A percentile compares a stretch with the other conserved stretches of the same genome.
Conservation (phyloP, 2,329 filamentous ascomycete species). For the Chalaropsis ovoidea region DNA sequence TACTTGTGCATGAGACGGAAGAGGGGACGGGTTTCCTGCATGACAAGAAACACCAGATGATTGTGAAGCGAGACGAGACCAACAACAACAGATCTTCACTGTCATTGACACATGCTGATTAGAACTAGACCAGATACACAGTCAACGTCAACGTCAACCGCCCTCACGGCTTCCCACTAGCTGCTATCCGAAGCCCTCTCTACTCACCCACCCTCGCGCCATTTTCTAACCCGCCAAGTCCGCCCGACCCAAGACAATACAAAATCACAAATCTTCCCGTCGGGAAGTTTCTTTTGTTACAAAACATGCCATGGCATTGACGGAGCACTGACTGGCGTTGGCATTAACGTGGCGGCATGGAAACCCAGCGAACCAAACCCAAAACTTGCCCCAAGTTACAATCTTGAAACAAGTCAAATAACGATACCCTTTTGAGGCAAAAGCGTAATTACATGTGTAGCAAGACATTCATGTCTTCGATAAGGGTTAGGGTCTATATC, state of each 20-base stretch:
- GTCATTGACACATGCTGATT: background rate
- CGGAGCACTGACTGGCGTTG: background rate
- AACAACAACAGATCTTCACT: background rate
- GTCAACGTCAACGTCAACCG: too few species aligned
- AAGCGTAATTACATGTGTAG: conserved; percentile 1
- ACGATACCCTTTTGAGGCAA: background rate
- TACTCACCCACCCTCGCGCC: background rate
- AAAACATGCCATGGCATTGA: background rate
- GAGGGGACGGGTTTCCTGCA: background rate
- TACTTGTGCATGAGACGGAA: background rate
- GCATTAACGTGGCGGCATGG: conserved; percentile 7
- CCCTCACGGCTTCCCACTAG: background rate
- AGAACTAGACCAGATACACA: background rate
- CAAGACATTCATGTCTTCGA: background rate
- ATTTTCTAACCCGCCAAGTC: background rate
- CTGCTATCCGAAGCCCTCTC: background rate
- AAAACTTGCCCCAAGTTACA: conserved; percentile 2
- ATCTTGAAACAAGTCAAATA: conserved; percentile 11
- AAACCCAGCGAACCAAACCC: background rate
- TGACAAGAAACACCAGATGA: conserved; percentile 3
- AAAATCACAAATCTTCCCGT: background rate
- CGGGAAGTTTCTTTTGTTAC: conserved; percentile 10
- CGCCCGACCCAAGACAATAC: background rate
- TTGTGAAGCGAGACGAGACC: background rate
- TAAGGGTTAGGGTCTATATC: background rate